A percentile compares a stretch with the other conserved stretches of the same genome.
phyloP scores from a whole-genome alignment of 2,329 filamentous ascomycete genomes.

The Alternaria alternata region DNA sequence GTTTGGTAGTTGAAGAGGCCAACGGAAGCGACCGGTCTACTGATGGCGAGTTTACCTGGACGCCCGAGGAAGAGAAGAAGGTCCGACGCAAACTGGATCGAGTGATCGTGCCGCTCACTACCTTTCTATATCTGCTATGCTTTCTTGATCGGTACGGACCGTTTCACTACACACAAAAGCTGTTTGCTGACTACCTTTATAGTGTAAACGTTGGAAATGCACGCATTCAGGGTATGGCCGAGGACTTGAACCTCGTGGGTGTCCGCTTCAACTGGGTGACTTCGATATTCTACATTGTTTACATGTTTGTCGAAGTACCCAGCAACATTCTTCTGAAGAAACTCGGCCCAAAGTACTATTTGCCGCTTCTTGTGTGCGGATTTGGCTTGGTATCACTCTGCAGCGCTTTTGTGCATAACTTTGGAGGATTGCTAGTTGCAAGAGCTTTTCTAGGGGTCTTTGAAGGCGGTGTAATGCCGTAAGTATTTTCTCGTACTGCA shows the following conservation, averaged over 20 bases:
- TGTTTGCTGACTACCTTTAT: conserved; percentile 14
- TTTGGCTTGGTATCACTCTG: conserved; percentile 65
- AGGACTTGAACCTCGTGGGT: conserved; percentile 59
- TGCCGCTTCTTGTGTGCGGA: conserved; percentile 63
- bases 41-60: conserved; percentile 56
- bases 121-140: conserved; percentile 63
- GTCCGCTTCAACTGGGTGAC: conserved; percentile 66
- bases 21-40: conserved; percentile 40
- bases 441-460: conserved; percentile 63
- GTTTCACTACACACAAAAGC: neutral
- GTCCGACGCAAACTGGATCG: conserved; percentile 63
- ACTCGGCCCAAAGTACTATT: conserved; percentile 61
- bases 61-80: conserved; percentile 59
- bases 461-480: conserved; percentile 66
- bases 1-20: conserved; percentile 31
- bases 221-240: conserved; percentile 62
- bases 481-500: conserved; percentile 17
- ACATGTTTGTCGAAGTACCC: conserved; percentile 64
- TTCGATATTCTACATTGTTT: conserved; percentile 67
- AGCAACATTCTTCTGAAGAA: conserved; percentile 65
- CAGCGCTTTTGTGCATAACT: conserved; percentile 62
- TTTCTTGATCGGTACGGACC: conserved; percentile 54
- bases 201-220: conserved; percentile 62
- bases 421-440: conserved; percentile 57
- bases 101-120: conserved; percentile 62